A percentile compares a stretch with the other conserved stretches of the same genome.
These are phyloP conservation scores for Aspergillus fumigatus DNA, from an alignment of 2,329 filamentous ascomycete species.

Conservation along the genomic window DNA sequence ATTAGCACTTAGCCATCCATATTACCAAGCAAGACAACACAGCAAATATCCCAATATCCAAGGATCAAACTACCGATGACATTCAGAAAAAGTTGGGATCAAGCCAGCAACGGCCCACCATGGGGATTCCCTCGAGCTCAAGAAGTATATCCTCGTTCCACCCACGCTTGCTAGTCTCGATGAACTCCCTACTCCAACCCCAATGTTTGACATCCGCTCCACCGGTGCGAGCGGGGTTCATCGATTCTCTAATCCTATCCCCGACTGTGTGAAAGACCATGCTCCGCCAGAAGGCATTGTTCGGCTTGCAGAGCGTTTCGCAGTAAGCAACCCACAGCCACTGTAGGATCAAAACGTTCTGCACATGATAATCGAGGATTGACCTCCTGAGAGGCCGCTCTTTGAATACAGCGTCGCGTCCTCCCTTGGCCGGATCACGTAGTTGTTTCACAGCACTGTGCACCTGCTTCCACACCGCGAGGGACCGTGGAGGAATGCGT, in stretches of 20 bases:
- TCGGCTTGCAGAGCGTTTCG: background rate
- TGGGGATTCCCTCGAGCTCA: background rate
- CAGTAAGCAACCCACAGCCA: background rate
- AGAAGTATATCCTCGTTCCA: background rate
- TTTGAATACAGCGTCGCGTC: conserved; percentile 47
- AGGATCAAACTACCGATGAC: too few relatives aligned
- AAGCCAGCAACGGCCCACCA: background rate
- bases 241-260: background rate
- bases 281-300: background rate
- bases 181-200: background rate
- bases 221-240: background rate
- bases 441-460: background rate
- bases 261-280: background rate
- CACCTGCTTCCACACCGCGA: background rate
- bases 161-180: background rate
- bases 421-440: conserved; percentile 31
- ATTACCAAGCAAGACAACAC: background rate
- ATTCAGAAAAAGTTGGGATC: background rate
- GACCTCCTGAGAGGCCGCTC: conserved; percentile 39
- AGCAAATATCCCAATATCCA: background rate
- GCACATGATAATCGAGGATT: conserved; percentile 44
- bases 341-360: conserved; percentile 36
- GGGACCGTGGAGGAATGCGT: background rate
- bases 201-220: background rate
- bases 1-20: background rate